Conservation (phyloP, 768 basidiomycete genomes). For the Rubroboletus pulcherrimus region DNA sequence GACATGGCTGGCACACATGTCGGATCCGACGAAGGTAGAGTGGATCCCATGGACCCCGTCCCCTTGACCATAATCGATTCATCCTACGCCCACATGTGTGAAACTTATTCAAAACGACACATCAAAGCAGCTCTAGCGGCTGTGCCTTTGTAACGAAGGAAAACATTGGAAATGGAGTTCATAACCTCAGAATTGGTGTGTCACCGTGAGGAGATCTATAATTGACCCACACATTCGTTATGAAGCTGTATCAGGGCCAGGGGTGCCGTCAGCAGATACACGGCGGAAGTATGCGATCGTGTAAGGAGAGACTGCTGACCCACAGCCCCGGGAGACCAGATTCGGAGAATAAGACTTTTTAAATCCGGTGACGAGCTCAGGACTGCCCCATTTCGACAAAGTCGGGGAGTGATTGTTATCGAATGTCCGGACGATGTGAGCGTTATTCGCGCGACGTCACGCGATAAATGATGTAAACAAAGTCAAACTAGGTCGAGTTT, state of each 20-base stretch:
- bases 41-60: neutral
- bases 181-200: neutral
- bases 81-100: neutral
- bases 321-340: neutral
- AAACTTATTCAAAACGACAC: neutral
- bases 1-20: slow-evolving; percentile 14
- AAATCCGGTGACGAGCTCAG: neutral
- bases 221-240: neutral
- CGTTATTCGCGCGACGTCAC: slow-evolving; percentile 25
- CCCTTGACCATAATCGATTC: neutral
- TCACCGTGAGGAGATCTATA: neutral
- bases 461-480: neutral
- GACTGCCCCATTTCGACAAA: neutral
- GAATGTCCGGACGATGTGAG: neutral
- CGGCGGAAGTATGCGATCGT: neutral
- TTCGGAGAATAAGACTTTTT: neutral
- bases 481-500: neutral
- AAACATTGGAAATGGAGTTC: neutral
- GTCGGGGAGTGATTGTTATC: neutral
- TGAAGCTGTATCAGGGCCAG: neutral
- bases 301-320: neutral
- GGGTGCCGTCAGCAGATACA: neutral
- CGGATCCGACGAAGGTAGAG: neutral
- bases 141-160: neutral
- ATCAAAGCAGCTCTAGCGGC: neutral